Conservation (phyloP, 2,329 filamentous ascomycete species). For the Westerdykella aurantiaca region DNA sequence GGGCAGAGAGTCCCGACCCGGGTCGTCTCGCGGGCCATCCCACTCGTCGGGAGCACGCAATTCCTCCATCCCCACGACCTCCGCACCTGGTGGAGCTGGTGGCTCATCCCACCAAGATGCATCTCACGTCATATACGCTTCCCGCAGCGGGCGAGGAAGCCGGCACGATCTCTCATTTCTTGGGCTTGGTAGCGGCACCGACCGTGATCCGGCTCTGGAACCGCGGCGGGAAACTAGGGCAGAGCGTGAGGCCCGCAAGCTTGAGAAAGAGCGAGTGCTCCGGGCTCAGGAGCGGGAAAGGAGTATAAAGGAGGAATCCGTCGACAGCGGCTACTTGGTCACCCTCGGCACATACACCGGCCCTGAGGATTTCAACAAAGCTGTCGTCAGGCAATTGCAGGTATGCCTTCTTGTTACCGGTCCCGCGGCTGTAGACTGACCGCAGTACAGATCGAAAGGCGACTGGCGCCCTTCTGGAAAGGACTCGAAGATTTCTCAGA, state of each 20-base stretch:
- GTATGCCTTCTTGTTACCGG: slow-evolving; percentile 46
- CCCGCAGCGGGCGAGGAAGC: slow-evolving; percentile 48
- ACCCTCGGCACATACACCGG: slow-evolving; percentile 92
- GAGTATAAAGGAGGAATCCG: slow-evolving; percentile 84
- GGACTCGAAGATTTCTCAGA: slow-evolving; percentile 84
- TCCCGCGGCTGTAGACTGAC: slow-evolving; percentile 6
- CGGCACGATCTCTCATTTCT: slow-evolving; percentile 56
- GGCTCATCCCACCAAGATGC: slow-evolving; percentile 20
- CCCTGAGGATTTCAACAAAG: slow-evolving; percentile 87
- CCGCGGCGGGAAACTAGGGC: slow-evolving; percentile 79
- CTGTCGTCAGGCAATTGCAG: slow-evolving; percentile 81
- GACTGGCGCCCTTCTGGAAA: slow-evolving; percentile 90
- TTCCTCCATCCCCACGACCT: slow-evolving; percentile 25
- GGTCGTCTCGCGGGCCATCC: slow-evolving; percentile 27
- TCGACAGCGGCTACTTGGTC: slow-evolving; percentile 91
- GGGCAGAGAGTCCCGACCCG: slow-evolving; percentile 42
- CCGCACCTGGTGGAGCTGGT: slow-evolving; percentile 14
- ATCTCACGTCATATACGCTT: slow-evolving; percentile 39
- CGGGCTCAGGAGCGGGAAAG: slow-evolving; percentile 80
- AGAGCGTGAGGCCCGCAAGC: slow-evolving; percentile 78
- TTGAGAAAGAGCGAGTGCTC: slow-evolving; percentile 72
- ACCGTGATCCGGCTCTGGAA: slow-evolving; percentile 49
- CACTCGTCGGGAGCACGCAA: slow-evolving; percentile 31
- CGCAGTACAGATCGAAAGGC: slow-evolving; percentile 75
- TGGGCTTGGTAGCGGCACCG: slow-evolving; percentile 46